Evolutionary conservation across 2,329 filamentous ascomycete genomes (phyloP), one percentile per base, ranked within the genome.

Genomic region (Fusarium sp.): DNA sequence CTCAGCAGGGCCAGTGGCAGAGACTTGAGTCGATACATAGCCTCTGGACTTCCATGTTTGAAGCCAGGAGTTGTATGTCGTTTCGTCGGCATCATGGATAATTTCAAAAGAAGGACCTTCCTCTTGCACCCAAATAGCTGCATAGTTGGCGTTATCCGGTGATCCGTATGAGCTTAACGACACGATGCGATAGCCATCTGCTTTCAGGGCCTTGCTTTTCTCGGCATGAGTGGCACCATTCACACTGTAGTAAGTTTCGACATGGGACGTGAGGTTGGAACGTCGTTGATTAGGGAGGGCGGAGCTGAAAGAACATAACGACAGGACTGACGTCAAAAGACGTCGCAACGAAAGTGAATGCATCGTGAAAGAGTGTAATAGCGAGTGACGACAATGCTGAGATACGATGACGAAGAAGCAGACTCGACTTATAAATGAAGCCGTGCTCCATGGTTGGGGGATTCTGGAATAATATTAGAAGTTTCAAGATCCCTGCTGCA

Each of bases 111-210:
- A 23, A 2, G 37, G 37, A 5, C 32, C 65, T 27, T 58, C 39
- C 11, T 66, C 34, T 1, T 60, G 25, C 2, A 69, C 27, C 75
- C 75, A 74, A 2, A 69, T 64, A 5, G 68, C 61, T 9, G 75
- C 67, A 27, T 74, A 76, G 14, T 58, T 71, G 48, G 74, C 58
- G 3, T 68, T 34, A 5, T 56, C 25, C 10, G 64, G 39, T 4
- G 61, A 56, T 5, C 75, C 68, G 32, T 76, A 76, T 5, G 59
- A 52, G 13, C 75, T 76, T 9, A 74, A 10, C 2, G 73, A 77
- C 10, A 60, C 10, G 35, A 71, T 67, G 6, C 59, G 67, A 39
- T 74, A 77, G 4, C 66, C 43, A 6, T 27, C 39, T 0, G 35
- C 23, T 6, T 16, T 25, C 4, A 74, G 13, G 0, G 20, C 9